These are phyloP conservation scores for Lactarius hatsudake DNA, from an alignment of 768 basidiomycete species.

Conservation along the genomic window DNA sequence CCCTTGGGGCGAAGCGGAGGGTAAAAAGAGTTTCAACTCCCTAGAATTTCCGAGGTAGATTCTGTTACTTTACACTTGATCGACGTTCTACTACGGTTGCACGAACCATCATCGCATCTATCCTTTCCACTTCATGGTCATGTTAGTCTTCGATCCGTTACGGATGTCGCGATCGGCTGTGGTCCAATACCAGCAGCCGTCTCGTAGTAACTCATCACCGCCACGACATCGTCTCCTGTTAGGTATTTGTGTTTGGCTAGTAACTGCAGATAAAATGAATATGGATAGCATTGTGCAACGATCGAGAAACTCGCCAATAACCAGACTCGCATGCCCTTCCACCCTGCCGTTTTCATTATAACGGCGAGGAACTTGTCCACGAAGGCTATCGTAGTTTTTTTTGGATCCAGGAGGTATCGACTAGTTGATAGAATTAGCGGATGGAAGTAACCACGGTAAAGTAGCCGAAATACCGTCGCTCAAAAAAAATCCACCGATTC, in stretches of 20 bases:
- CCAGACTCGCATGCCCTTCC: slow-evolving; percentile 23
- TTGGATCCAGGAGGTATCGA: slow-evolving; percentile 11
- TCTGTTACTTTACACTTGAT: background rate
- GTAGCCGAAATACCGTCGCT: slow-evolving; percentile 35
- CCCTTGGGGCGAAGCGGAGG: slow-evolving; percentile 70
- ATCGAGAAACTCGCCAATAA: slow-evolving; percentile 16
- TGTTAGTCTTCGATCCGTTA: background rate
- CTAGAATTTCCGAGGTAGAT: background rate
- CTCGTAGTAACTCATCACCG: slow-evolving; percentile 17
- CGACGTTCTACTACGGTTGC: background rate
- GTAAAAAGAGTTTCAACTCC: background rate
- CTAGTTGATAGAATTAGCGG: slow-evolving; percentile 8
- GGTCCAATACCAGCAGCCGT: background rate
- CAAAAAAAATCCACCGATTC: slow-evolving; percentile 68
- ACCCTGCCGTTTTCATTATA: slow-evolving; percentile 17
- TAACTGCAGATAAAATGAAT: slow-evolving; percentile 1
- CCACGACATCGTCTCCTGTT: slow-evolving; percentile 20
- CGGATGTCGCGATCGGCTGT: background rate
- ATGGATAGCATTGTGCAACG: background rate
- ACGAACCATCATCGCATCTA: background rate
- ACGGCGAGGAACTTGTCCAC: background rate
- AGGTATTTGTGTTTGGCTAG: slow-evolving; percentile 22
- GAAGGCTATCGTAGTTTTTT: slow-evolving; percentile 2
- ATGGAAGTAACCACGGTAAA: background rate
- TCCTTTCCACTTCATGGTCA: background rate